Percentiles rank a stretch among this genome's conserved stretches.
Conservation (phyloP, 1,284 basidiomycete species). For the Irpex sp. region DNA sequence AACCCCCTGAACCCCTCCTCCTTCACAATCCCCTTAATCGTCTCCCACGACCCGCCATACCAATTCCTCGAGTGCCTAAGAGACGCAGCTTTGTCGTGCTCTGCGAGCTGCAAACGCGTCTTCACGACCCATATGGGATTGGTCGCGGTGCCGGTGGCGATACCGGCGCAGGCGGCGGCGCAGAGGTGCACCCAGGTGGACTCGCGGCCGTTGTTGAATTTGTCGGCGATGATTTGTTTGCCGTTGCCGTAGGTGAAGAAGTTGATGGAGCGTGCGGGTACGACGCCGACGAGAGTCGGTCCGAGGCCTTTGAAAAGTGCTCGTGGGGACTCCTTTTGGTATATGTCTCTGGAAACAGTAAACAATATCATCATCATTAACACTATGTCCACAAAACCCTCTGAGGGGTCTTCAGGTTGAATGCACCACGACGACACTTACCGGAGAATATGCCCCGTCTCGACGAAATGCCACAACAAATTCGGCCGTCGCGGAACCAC, state of each 20-base stretch:
- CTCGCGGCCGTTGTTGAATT: slow-evolving; percentile 82
- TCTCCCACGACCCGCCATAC: slow-evolving; percentile 55
- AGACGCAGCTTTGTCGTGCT: slow-evolving; percentile 13
- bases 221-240: slow-evolving; percentile 84
- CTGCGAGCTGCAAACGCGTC: slow-evolving; percentile 82
- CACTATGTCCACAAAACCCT: too few species aligned
- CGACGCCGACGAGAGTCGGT: slow-evolving; percentile 91
- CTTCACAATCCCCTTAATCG: slow-evolving; percentile 71
- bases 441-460: slow-evolving; percentile 90
- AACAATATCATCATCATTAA: too few species aligned
- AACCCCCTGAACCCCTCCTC: slow-evolving; percentile 87
- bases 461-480: slow-evolving; percentile 89
- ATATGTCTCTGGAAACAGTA: slow-evolving; percentile 65
- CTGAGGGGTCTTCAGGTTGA: too few species aligned
- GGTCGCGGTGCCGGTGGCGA: slow-evolving; percentile 86
- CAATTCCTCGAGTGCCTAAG: slow-evolving; percentile 21
- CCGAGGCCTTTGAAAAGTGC: slow-evolving; percentile 95
- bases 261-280: slow-evolving; percentile 95
- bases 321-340: slow-evolving; percentile 84
- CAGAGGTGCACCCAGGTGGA: slow-evolving; percentile 83
- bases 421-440: slow-evolving; percentile 30
- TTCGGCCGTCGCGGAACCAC: slow-evolving; percentile 43
- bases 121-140: slow-evolving; percentile 99
- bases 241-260: slow-evolving; percentile 99
- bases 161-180: slow-evolving; percentile 84